Percentiles rank a stretch among this genome's conserved stretches.
Conservation (phyloP, 2,329 filamentous ascomycete species). For the Fusarium xylarioides region DNA sequence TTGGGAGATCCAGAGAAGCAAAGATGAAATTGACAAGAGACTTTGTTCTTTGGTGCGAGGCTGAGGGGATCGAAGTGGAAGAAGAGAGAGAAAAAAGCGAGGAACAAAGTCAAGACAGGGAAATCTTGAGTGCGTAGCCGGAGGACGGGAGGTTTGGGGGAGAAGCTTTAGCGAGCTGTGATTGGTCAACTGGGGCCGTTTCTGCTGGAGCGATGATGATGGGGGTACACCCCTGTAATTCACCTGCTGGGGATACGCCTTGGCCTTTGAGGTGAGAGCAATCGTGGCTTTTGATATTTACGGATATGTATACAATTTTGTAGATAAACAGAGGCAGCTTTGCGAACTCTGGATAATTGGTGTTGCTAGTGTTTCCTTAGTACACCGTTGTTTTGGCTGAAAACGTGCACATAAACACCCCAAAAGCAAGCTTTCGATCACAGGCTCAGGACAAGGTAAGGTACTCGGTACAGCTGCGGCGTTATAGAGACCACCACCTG, state of each 20-base stretch:
- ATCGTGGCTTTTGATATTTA: slow-evolving; percentile 29
- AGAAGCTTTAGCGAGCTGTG: slow-evolving; percentile 36
- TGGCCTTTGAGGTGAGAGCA: slow-evolving; percentile 1
- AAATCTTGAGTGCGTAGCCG: slow-evolving; percentile 46
- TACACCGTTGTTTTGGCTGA: neutral
- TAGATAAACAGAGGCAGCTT: neutral
- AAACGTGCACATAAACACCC: neutral
- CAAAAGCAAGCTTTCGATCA: neutral
- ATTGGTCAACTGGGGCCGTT: slow-evolving; percentile 34
- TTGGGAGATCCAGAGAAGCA: slow-evolving; percentile 20
- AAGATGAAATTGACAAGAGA: slow-evolving; percentile 11
- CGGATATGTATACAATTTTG: neutral
- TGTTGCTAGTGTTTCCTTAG: neutral
- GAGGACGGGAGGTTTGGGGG: slow-evolving; percentile 44
- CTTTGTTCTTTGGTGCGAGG: slow-evolving; percentile 23
- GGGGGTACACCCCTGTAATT: slow-evolving; percentile 26
- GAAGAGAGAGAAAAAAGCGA: slow-evolving; percentile 31
- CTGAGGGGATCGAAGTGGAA: slow-evolving; percentile 14
- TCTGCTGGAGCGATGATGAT: slow-evolving; percentile 33
- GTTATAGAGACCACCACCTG: slow-evolving; percentile 14
- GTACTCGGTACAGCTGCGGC: slow-evolving; percentile 28
- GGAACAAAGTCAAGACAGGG: slow-evolving; percentile 37
- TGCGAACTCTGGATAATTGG: neutral
- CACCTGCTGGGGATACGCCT: slow-evolving; percentile 32
- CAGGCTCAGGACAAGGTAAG: neutral